These are phyloP conservation scores for Arabidopsis hybrid DNA, from an alignment of 441 rosid genomes.

Conservation along the genomic window DNA sequence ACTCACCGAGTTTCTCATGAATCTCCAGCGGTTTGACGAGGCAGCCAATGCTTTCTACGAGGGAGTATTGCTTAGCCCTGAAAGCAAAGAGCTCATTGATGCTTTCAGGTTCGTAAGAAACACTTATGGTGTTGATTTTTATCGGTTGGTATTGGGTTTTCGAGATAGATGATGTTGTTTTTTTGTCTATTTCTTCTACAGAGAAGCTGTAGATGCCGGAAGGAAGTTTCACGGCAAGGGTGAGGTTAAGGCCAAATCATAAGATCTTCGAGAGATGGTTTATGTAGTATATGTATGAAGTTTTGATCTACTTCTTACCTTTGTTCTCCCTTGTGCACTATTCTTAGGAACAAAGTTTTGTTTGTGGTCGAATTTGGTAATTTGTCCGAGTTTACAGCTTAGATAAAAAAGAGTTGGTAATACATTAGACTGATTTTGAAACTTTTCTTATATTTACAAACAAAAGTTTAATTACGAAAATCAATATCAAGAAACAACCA, in stretches of 20 bases:
- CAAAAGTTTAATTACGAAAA: no score
- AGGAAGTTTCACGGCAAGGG: constrained; percentile 68
- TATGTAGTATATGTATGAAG: constrained; percentile 18
- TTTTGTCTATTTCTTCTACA: constrained; percentile 39
- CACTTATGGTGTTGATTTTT: background rate
- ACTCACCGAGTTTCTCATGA: constrained; percentile 21
- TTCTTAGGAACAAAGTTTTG: constrained; percentile 24
- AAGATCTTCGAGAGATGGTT: constrained; percentile 24
- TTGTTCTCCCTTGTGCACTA: constrained; percentile 4
- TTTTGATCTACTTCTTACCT: constrained; percentile 34
- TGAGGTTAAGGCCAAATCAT: constrained; percentile 44
- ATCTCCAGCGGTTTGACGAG: constrained; percentile 78
- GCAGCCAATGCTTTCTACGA: constrained; percentile 95
- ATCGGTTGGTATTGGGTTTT: background rate
- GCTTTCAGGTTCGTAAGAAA: constrained; percentile 71
- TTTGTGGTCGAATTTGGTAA: constrained; percentile 22
- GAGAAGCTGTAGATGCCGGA: constrained; percentile 92
- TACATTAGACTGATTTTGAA: background rate
- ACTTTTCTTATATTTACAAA: no score
- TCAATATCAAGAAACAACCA: no score
- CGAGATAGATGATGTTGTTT: background rate
- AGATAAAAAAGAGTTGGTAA: background rate
- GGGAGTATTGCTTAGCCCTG: constrained; percentile 86
- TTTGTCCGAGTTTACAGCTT: constrained; percentile 11
- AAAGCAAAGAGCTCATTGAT: constrained; percentile 72